A percentile compares a stretch with the other conserved stretches of the same genome.
Evolutionary conservation across 2,329 filamentous ascomycete genomes (phyloP).

Genomic region (Polychaeton citri): DNA sequence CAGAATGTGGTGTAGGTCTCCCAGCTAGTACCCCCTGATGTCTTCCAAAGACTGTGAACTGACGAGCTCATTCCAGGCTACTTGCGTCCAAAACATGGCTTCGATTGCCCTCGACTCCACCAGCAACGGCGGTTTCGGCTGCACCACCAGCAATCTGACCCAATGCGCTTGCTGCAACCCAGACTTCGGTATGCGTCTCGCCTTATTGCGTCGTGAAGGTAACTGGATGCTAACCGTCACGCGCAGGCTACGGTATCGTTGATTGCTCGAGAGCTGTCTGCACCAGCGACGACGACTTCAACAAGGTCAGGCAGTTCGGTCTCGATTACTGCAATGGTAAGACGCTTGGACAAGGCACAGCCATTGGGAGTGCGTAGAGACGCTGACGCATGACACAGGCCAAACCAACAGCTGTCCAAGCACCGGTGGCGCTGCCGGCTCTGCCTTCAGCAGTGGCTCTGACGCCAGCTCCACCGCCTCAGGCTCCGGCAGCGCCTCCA

Average conservation of each 20-base stretch:
- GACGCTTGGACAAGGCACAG: no score
- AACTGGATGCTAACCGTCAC: neutral
- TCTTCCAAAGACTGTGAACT: neutral
- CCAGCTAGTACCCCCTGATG: neutral
- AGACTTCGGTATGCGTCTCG: neutral
- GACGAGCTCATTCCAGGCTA: neutral
- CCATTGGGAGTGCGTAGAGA: no score
- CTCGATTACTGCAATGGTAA: neutral
- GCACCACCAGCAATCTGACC: neutral
- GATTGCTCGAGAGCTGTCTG: neutral
- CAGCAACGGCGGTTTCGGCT: neutral
- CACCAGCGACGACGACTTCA: neutral
- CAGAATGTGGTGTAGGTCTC: neutral
- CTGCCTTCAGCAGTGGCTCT: neutral
- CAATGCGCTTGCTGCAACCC: neutral
- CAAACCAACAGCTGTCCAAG: neutral
- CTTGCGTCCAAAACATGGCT: neutral
- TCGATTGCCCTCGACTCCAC: neutral
- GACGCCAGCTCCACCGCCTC: neutral
- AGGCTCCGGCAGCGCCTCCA: neutral
- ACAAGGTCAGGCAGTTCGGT: neutral
- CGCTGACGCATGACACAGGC: no score
- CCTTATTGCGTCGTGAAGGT: neutral
- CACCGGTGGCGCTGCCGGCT: neutral
- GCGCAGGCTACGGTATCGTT: neutral